These are phyloP conservation scores for Lentinula boryana DNA, from an alignment of 768 basidiomycete species.

Conservation along the genomic window DNA sequence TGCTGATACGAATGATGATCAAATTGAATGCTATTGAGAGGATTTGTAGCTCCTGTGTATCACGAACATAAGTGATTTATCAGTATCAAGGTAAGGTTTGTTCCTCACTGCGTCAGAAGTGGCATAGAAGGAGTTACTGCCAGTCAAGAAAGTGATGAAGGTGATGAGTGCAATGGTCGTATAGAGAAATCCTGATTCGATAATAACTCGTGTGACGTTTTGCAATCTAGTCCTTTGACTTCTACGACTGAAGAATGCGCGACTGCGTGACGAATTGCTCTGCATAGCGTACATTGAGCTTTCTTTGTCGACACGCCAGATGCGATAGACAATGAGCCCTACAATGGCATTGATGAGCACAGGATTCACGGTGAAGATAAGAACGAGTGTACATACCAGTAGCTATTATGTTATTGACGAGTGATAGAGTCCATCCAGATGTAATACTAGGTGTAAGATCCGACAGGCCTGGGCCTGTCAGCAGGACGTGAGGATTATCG, in stretches of 20 bases:
- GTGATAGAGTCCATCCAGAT: constrained; percentile 3
- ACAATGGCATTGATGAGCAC: not conserved
- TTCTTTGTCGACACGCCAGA: constrained; percentile 8
- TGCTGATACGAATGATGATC: constrained; percentile 10
- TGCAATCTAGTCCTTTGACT: constrained; percentile 3
- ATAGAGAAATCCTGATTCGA: constrained; percentile 10
- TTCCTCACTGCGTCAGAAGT: not conserved
- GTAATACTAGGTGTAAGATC: not conserved
- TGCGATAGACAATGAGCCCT: constrained; percentile 9
- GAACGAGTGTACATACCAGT: constrained; percentile 6
- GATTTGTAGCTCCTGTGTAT: constrained; percentile 6
- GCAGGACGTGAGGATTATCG: not conserved
- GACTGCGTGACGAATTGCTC: not conserved
- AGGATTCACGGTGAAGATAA: not conserved
- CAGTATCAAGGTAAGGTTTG: not conserved
- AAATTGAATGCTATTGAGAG: constrained; percentile 12
- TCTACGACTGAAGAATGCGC: not conserved
- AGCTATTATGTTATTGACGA: constrained; percentile 7
- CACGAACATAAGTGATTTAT: not conserved
- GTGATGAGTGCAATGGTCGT: constrained; percentile 6
- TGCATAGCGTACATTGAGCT: not conserved
- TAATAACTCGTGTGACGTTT: constrained; percentile 8
- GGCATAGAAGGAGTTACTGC: constrained; percentile 7
- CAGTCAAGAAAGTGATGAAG: not conserved
- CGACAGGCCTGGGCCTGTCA: not conserved